A percentile compares a stretch with the other conserved stretches of the same genome.
Conservation (phyloP, 768 basidiomycete species). For the Lactifluus hygrophoroides region DNA sequence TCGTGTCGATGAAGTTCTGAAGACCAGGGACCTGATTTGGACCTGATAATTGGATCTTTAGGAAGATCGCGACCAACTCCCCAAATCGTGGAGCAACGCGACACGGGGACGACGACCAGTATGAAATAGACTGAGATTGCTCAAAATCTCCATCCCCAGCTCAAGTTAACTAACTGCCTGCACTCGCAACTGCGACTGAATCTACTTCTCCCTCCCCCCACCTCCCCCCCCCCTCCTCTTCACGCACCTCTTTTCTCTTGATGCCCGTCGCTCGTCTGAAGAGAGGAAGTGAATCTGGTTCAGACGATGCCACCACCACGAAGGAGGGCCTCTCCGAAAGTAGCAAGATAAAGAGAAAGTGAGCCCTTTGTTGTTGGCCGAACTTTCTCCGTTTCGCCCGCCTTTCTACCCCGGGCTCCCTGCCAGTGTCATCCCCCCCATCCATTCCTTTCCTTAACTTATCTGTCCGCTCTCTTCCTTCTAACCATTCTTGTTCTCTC, state of each 20-base stretch:
- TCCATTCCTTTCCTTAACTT: background rate
- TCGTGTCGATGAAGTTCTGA: slow-evolving; percentile 14
- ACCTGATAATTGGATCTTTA: slow-evolving; percentile 20
- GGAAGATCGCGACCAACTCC: slow-evolving; percentile 11
- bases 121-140: slow-evolving; percentile 13
- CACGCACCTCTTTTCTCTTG: too few relatives aligned
- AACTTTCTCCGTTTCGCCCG: slow-evolving; percentile 45
- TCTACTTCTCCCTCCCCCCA: slow-evolving; percentile 24
- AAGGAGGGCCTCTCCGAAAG: slow-evolving; percentile 55
- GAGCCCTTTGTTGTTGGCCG: slow-evolving; percentile 40
- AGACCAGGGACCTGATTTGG: slow-evolving; percentile 19
- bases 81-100: slow-evolving; percentile 20
- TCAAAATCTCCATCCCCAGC: slow-evolving; percentile 15
- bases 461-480: slow-evolving; percentile 20
- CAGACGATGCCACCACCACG: slow-evolving; percentile 44
- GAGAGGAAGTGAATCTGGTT: slow-evolving; percentile 55
- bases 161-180: background rate
- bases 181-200: slow-evolving; percentile 18
- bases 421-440: slow-evolving; percentile 20
- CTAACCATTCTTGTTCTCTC: background rate
- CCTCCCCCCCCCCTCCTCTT: slow-evolving; percentile 18
- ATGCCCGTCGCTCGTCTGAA: slow-evolving; percentile 65
- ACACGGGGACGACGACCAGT: slow-evolving; percentile 21
- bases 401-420: slow-evolving; percentile 34
- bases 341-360: slow-evolving; percentile 76